phyloP scores from a whole-genome alignment of 2,329 filamentous ascomycete species.

The Nemania sp. region DNA sequence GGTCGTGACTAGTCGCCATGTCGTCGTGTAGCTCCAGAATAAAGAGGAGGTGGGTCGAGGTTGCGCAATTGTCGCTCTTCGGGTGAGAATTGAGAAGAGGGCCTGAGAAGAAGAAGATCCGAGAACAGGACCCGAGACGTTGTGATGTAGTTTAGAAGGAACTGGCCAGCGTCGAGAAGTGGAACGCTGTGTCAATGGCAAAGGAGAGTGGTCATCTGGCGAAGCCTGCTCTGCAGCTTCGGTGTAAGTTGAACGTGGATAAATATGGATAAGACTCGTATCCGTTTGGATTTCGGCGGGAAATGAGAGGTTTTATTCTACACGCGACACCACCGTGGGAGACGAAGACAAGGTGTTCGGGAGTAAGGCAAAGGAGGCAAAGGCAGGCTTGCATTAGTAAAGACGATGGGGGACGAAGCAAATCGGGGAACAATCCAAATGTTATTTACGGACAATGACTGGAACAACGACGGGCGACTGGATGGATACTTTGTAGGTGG shows the following conservation, averaged over 20 bases:
- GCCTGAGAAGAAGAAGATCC: not conserved
- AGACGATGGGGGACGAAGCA: conserved; percentile 12
- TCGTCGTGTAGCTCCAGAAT: not conserved
- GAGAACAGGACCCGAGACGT: not conserved
- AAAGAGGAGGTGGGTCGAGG: not conserved
- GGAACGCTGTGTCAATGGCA: not conserved
- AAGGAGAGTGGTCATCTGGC: conserved; percentile 23
- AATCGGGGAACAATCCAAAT: conserved; percentile 12
- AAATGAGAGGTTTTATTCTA: conserved; percentile 20
- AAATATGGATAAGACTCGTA: conserved; percentile 4
- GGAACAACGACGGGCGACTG: conserved; percentile 11
- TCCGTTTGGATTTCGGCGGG: not conserved
- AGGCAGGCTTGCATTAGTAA: conserved; percentile 12
- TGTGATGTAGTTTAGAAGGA: conserved; percentile 8
- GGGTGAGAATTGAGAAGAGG: not conserved
- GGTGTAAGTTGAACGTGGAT: conserved; percentile 11
- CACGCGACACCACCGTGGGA: conserved; percentile 17
- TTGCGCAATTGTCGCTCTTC: conserved; percentile 8
- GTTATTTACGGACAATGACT: conserved; percentile 3
- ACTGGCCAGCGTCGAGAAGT: conserved; percentile 12
- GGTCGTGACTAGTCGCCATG: conserved; percentile 45
- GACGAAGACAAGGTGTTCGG: conserved; percentile 6
- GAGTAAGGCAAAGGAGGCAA: conserved; percentile 19
- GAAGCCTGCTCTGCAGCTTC: conserved; percentile 35
- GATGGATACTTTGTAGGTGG: not conserved